Evolutionary conservation across 1,284 basidiomycete species (phyloP).

Genomic region (Cutaneotrichosporon mucoides): DNA sequence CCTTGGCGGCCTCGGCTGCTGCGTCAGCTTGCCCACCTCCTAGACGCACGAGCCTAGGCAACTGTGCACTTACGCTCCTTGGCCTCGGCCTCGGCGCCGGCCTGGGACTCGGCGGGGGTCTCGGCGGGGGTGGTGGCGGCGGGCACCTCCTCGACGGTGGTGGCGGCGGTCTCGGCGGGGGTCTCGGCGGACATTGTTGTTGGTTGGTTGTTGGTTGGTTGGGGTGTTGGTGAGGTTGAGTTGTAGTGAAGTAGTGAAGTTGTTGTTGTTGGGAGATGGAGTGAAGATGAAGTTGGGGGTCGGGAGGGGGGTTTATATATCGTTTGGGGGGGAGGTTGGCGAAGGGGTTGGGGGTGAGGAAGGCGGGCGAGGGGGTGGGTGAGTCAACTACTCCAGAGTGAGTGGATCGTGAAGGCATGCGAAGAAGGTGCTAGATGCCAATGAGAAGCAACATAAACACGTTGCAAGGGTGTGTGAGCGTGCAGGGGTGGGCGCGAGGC

Average conservation of each 20-base stretch:
- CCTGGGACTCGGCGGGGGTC: background rate
- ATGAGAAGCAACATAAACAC: no score
- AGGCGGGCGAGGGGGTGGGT: no score
- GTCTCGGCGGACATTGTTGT: background rate
- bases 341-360: no score
- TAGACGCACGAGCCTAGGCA: no score
- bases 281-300: background rate
- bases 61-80: background rate
- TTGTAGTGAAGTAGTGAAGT: background rate
- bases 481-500: no score
- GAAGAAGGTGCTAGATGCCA: no score
- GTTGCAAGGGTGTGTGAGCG: no score
- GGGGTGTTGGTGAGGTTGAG: background rate
- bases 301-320: no score
- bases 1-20: background rate
- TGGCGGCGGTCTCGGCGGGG: background rate
- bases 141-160: background rate
- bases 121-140: background rate
- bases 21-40: background rate
- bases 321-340: no score
- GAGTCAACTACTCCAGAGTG: no score
- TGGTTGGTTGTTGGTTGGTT: background rate
- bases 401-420: no score
- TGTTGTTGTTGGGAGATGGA: background rate
- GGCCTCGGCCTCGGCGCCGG: background rate